phyloP scores from a whole-genome alignment of 164 flowering plant genomes.

The Vitis riparia region DNA sequence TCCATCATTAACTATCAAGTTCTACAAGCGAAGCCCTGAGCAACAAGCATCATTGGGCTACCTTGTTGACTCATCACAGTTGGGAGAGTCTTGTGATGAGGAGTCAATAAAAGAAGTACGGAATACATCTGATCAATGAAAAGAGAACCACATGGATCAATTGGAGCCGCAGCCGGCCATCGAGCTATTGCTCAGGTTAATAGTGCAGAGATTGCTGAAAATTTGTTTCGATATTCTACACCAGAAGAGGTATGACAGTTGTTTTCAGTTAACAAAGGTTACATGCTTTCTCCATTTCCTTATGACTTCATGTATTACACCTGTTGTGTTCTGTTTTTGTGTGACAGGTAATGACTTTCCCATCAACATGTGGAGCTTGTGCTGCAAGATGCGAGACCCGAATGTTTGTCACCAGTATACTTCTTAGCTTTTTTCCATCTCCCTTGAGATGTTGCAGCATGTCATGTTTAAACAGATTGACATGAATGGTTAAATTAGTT shows the following conservation, averaged over 20 bases:
- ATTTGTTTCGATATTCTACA: constrained; percentile 81
- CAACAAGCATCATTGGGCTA: constrained; percentile 81
- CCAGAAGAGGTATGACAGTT: constrained; percentile 81
- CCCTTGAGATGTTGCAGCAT: not conserved
- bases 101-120: constrained; percentile 20
- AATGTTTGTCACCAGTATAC: constrained; percentile 96
- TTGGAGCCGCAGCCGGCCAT: constrained; percentile 78
- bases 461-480: not conserved
- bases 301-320: not conserved
- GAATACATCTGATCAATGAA: constrained; percentile 15
- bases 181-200: constrained; percentile 84
- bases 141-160: constrained; percentile 65
- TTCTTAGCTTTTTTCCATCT: constrained; percentile 7
- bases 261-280: not conserved
- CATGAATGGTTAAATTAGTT: no score
- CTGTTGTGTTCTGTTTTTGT: not conserved
- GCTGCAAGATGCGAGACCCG: constrained; percentile 70
- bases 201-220: constrained; percentile 72
- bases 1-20: constrained; percentile 70
- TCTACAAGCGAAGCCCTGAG: constrained; percentile 88
- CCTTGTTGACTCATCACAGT: constrained; percentile 48
- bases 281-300: not conserved
- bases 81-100: constrained; percentile 30
- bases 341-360: constrained; percentile 90
- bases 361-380: constrained; percentile 96